Conservation (phyloP, 768 basidiomycete genomes). For the Kwoniella sp. region DNA sequence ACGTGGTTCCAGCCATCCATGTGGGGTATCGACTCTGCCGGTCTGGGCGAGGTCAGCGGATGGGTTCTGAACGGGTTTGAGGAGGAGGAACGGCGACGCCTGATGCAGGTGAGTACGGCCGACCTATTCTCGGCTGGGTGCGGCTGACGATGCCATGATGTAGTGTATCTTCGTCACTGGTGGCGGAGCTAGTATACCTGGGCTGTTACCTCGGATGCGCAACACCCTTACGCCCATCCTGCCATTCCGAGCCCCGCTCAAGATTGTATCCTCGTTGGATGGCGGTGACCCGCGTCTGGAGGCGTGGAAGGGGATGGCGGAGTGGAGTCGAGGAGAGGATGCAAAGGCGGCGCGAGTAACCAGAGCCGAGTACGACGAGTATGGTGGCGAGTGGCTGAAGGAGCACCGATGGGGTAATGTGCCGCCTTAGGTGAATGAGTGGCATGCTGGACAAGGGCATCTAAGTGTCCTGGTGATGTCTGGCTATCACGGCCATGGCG, state of each 20-base stretch:
- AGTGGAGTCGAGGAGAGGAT: constrained; percentile 51
- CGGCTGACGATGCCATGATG: background rate
- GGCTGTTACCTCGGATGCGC: constrained; percentile 65
- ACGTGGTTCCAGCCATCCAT: constrained; percentile 88
- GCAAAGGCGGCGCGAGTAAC: constrained; percentile 61
- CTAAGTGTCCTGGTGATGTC: too few species aligned
- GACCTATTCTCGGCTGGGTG: background rate
- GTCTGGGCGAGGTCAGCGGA: constrained; percentile 85
- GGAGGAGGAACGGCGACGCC: constrained; percentile 61
- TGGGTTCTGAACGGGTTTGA: constrained; percentile 71
- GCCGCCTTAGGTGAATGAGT: constrained; percentile 17
- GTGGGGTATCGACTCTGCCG: constrained; percentile 91
- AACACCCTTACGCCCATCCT: constrained; percentile 74
- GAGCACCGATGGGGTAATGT: constrained; percentile 86
- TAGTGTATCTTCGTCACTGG: constrained; percentile 91
- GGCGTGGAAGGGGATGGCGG: constrained; percentile 91
- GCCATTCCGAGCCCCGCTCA: constrained; percentile 72
- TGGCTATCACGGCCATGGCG: too few species aligned
- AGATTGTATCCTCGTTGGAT: constrained; percentile 57
- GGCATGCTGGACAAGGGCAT: too few species aligned
- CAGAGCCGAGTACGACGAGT: constrained; percentile 79
- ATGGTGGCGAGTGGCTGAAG: constrained; percentile 79
- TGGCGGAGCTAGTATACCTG: constrained; percentile 67
- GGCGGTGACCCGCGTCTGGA: constrained; percentile 62
- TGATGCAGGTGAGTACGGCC: constrained; percentile 63